Evolutionary conservation across 1,284 basidiomycete species (phyloP), one percentile per base, ranked within the genome.

Genomic region (Spongispora temasekensis): DNA sequence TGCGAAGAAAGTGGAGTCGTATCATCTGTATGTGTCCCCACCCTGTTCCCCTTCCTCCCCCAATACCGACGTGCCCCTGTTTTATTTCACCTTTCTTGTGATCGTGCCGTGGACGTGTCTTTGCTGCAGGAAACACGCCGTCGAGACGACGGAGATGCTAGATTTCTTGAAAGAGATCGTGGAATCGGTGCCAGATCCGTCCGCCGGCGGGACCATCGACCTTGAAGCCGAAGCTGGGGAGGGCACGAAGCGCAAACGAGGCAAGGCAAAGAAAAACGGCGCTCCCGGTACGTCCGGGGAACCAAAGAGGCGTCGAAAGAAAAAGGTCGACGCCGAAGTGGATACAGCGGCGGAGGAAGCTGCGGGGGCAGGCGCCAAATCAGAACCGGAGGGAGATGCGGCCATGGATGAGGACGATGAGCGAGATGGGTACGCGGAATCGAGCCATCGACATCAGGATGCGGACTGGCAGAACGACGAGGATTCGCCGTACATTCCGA

Each of bases 121-220:
- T 44, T 35, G 10, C 44, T 17, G 23, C 73, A 98, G 97, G 64
- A 99, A 99, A 83, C 91, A 96, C 67, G 93, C 96, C 0, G 89
- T 98, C 9, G 90, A 95, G 65, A 90, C 88, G 12, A 93, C 89
- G 34, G 90, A 95, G 63, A 92, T 90, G 79, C 89, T 98, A 64
- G 97, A 99, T 77, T 99, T 99, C 75, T 83, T 98, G 52, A 94
- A 95, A 72, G 96, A 98, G 71, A 88, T 98, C 58, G 95, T 98
- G n/a, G 89, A 91, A 70, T 80, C 82, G 50, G 89, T 98, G 2
- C 90, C 94, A 1, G 97, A 98, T 75, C 95, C 95, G 0, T 90
- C 90, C 7, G 88, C 89, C 50, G 90, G 89, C 9, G 90, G 90
- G 2, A 90, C 88, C 0, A 84, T 91, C 59, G 84, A 89, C 66